phyloP scores from a whole-genome alignment of 257 asterid species.

The Catharanthus roseus region DNA sequence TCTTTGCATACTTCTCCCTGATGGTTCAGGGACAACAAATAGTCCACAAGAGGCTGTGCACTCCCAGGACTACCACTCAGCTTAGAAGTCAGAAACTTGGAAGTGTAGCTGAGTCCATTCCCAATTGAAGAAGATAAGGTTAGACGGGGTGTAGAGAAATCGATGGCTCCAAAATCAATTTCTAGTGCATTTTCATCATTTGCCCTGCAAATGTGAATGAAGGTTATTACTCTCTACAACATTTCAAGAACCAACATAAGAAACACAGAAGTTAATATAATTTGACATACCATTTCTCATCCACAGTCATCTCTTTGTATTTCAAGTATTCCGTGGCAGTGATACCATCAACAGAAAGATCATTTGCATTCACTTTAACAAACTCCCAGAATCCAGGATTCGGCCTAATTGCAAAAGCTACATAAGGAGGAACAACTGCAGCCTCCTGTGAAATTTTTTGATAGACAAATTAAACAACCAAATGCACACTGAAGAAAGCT shows the following conservation, averaged over 20 bases:
- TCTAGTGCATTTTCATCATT: constrained; percentile 77
- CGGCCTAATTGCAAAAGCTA: constrained; percentile 82
- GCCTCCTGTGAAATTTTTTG: constrained; percentile 65
- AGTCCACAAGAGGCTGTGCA: constrained; percentile 66
- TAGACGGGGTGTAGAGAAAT: constrained; percentile 56
- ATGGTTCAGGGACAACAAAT: constrained; percentile 61
- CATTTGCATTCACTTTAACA: constrained; percentile 68
- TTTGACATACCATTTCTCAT: constrained; percentile 58
- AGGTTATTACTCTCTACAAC: not conserved
- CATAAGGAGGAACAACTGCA: constrained; percentile 76
- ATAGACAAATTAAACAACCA: too few relatives aligned
- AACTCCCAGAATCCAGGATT: constrained; percentile 94
- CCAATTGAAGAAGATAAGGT: constrained; percentile 77
- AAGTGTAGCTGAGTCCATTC: constrained; percentile 58
- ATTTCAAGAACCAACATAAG: not conserved
- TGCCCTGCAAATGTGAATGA: constrained; percentile 59
- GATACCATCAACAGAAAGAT: constrained; percentile 77
- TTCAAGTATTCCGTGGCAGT: constrained; percentile 76
- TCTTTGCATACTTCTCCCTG: constrained; percentile 65
- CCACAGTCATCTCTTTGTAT: constrained; percentile 66
- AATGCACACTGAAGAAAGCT: too few relatives aligned
- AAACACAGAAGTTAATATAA: too few relatives aligned
- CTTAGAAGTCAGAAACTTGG: constrained; percentile 70
- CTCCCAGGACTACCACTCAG: constrained; percentile 34
- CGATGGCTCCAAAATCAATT: constrained; percentile 83